These are phyloP conservation scores for Phascolomyces articulosus DNA, from an alignment of 371 early-diverging fungal genomes.

Conservation along the genomic window DNA sequence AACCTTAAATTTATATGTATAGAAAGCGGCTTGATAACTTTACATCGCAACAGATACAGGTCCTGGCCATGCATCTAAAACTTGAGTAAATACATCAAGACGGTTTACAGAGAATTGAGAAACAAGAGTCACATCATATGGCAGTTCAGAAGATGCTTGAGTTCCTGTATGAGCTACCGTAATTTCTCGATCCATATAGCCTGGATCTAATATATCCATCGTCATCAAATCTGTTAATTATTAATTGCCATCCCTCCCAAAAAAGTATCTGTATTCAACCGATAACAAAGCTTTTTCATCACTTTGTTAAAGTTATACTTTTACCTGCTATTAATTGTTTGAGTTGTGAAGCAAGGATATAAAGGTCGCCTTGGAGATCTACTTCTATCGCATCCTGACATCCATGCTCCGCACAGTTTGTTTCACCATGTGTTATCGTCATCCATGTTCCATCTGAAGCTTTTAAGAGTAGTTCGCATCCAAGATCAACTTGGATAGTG, in stretches of 20 bases:
- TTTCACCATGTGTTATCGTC: slow-evolving; percentile 25
- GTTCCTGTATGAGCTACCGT: slow-evolving; percentile 6
- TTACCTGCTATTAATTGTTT: slow-evolving; percentile 30
- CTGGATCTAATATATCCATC: slow-evolving; percentile 16
- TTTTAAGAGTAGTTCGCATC: slow-evolving; percentile 35
- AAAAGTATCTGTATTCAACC: too few species aligned
- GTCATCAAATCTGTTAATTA: too few species aligned
- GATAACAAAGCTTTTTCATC: too few species aligned
- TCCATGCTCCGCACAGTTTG: slow-evolving; percentile 20
- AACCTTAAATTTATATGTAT: too few species aligned
- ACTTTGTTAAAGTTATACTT: too few species aligned
- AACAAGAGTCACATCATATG: slow-evolving; percentile 50
- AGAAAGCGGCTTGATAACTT: slow-evolving; percentile 4
- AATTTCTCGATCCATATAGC: slow-evolving; percentile 11
- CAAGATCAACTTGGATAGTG: slow-evolving; percentile 29
- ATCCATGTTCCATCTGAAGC: slow-evolving; percentile 28
- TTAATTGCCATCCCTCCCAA: background rate
- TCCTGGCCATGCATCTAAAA: slow-evolving; percentile 54
- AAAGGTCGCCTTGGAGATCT: slow-evolving; percentile 33
- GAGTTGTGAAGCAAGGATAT: slow-evolving; percentile 33
- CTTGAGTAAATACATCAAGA: slow-evolving; percentile 53
- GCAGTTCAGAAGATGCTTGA: background rate
- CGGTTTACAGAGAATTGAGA: slow-evolving; percentile 67
- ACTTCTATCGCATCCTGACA: slow-evolving; percentile 39
- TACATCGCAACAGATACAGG: slow-evolving; percentile 65